phyloP scores from a whole-genome alignment of 2,329 filamentous ascomycete genomes.

The Verticillium dahliae region DNA sequence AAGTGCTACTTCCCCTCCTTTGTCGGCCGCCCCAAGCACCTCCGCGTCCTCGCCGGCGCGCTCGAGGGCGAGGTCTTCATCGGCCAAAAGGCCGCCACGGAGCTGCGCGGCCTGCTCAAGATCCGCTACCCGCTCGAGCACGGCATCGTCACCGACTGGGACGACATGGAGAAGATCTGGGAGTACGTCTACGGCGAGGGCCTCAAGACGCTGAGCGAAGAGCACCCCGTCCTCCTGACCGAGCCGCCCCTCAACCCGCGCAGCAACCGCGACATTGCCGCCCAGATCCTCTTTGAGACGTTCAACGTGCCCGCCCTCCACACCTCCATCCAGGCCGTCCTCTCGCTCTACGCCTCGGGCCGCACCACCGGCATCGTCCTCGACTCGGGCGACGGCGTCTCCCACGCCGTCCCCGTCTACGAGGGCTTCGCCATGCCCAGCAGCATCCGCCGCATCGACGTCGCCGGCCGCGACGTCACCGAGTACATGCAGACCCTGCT shows the following conservation, averaged over 20 bases:
- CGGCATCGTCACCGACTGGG: constrained; percentile 98
- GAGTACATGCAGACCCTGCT: constrained; percentile 89
- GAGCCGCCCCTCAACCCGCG: constrained; percentile 94
- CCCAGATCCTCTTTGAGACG: constrained; percentile 96
- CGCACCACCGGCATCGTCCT: constrained; percentile 94
- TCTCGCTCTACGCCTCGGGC: constrained; percentile 92
- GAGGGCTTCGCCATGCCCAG: constrained; percentile 96
- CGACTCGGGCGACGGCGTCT: constrained; percentile 92
- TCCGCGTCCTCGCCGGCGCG: constrained; percentile 90
- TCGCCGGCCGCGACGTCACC: constrained; percentile 91
- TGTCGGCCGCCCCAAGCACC: constrained; percentile 91
- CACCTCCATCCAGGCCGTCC: constrained; percentile 92
- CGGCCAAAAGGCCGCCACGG: constrained; percentile 78
- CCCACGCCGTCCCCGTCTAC: constrained; percentile 94
- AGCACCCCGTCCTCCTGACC: constrained; percentile 95
- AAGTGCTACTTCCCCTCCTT: constrained; percentile 98
- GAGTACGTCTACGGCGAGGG: constrained; percentile 95
- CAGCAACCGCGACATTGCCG: constrained; percentile 90
- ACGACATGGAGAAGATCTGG: constrained; percentile 99
- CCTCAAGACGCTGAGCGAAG: constrained; percentile 93
- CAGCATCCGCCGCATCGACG: constrained; percentile 91
- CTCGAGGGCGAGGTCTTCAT: constrained; percentile 97
- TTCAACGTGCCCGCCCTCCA: constrained; percentile 97
- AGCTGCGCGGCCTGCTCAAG: constrained; percentile 87
- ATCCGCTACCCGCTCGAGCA: constrained; percentile 95